Conservation (phyloP, 2,329 filamentous ascomycete species). For the Claviceps humidiphila region DNA sequence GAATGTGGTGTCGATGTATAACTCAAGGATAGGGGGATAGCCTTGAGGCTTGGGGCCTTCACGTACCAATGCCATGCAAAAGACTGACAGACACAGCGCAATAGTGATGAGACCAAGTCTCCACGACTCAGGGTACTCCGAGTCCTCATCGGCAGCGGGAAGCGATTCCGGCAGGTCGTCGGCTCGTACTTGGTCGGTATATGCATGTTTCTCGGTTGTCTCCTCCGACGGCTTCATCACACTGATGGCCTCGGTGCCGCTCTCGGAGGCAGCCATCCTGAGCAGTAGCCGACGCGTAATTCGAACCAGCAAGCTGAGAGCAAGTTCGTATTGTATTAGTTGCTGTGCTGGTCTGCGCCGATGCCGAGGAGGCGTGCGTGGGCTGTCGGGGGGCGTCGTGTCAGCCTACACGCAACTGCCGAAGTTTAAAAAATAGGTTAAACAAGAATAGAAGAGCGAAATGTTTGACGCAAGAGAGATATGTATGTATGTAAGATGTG, state of each 20-base stretch:
- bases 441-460: too few species aligned
- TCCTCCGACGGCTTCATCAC: background rate
- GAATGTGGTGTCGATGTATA: too few species aligned
- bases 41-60: background rate
- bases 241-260: conserved; percentile 1
- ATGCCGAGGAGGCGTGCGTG: too few species aligned
- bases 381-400: too few species aligned
- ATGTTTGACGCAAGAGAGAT: too few species aligned
- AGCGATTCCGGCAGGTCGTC: background rate
- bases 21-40: background rate
- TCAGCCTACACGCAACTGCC: too few species aligned
- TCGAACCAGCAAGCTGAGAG: too few species aligned
- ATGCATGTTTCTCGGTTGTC: background rate
- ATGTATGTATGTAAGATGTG: too few species aligned
- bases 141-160: background rate
- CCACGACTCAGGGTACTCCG: conserved; percentile 4
- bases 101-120: conserved; percentile 5
- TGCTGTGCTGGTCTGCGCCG: too few species aligned
- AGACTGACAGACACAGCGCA: conserved; percentile 6
- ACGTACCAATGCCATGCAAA: conserved; percentile 7
- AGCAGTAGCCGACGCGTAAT: background rate
- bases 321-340: too few species aligned
- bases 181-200: background rate
- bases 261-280: conserved; percentile 2
- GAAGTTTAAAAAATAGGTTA: too few species aligned